A percentile compares a stretch with the other conserved stretches of the same genome.
Evolutionary conservation across 2,329 filamentous ascomycete species (phyloP).

Genomic region (Colletotrichum euphorbiae): DNA sequence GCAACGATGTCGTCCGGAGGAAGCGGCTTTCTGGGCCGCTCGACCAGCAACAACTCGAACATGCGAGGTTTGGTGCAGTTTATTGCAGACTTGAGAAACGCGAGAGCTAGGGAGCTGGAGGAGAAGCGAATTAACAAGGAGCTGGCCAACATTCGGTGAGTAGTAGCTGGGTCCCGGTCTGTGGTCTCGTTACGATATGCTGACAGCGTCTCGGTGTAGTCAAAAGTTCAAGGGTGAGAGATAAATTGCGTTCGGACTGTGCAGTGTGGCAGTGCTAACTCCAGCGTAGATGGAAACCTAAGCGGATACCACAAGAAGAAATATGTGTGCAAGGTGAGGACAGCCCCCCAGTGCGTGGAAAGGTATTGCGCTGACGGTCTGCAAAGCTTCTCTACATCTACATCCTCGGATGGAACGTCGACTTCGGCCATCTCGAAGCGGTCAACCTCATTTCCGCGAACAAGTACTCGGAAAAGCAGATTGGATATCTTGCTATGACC

Average conservation of each 20-base stretch:
- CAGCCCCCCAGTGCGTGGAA: constrained; percentile 11
- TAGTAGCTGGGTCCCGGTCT: constrained; percentile 34
- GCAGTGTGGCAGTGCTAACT: constrained; percentile 44
- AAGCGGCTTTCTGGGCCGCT: constrained; percentile 74
- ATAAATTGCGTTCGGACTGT: constrained; percentile 12
- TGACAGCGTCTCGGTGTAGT: constrained; percentile 51
- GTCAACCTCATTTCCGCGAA: constrained; percentile 96
- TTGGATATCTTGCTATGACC: constrained; percentile 97
- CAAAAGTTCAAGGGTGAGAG: constrained; percentile 90
- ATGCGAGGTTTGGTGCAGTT: constrained; percentile 94
- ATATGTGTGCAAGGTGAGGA: constrained; percentile 93
- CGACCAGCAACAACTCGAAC: constrained; percentile 72
- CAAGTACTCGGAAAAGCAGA: constrained; percentile 99
- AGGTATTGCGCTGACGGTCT: constrained; percentile 42
- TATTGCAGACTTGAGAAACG: constrained; percentile 96
- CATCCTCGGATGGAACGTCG: constrained; percentile 98
- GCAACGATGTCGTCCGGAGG: constrained; percentile 66
- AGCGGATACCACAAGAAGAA: constrained; percentile 99
- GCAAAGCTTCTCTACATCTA: constrained; percentile 91
- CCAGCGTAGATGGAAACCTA: constrained; percentile 77
- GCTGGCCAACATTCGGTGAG: constrained; percentile 90
- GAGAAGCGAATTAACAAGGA: constrained; percentile 99
- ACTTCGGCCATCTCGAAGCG: constrained; percentile 97
- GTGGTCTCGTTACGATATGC: constrained; percentile 37
- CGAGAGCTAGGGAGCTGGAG: constrained; percentile 92